These are phyloP conservation scores for Periglandula ipomoeae DNA, from an alignment of 2,329 filamentous ascomycete genomes.

Conservation along the genomic window DNA sequence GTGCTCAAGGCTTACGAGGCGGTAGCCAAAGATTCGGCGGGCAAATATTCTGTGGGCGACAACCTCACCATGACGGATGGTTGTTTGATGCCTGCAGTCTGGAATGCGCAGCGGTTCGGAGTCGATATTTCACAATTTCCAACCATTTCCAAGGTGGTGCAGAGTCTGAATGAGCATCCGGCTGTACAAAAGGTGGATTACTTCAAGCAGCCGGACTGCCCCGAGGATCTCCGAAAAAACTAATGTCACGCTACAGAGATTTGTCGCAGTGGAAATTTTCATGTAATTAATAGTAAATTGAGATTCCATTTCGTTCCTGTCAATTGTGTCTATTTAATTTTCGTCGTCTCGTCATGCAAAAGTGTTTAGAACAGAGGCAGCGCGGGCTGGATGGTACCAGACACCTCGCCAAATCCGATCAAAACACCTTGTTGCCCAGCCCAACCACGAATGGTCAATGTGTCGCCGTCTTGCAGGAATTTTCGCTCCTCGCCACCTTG, in stretches of 20 bases:
- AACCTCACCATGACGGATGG: slow-evolving; percentile 48
- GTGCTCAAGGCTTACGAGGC: slow-evolving; percentile 50
- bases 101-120: slow-evolving; percentile 45
- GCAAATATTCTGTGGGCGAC: slow-evolving; percentile 47
- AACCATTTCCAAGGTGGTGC: slow-evolving; percentile 34
- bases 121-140: slow-evolving; percentile 43
- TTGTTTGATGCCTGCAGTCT: slow-evolving; percentile 47
- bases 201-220: slow-evolving; percentile 41
- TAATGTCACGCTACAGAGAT: no score
- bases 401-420: slow-evolving; percentile 70
- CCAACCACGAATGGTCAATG: slow-evolving; percentile 54
- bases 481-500: slow-evolving; percentile 56
- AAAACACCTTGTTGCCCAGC: slow-evolving; percentile 56
- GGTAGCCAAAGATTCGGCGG: slow-evolving; percentile 27
- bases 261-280: no score
- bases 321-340: background rate
- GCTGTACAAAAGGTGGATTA: slow-evolving; percentile 45
- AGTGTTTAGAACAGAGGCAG: slow-evolving; percentile 19
- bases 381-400: slow-evolving; percentile 44
- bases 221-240: slow-evolving; percentile 19
- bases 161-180: slow-evolving; percentile 35
- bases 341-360: background rate
- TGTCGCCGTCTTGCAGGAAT: slow-evolving; percentile 69
- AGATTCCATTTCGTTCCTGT: no score
- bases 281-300: no score